Evolutionary conservation across 345 rosid genomes (phyloP).

Genomic region (Acer campestre): DNA sequence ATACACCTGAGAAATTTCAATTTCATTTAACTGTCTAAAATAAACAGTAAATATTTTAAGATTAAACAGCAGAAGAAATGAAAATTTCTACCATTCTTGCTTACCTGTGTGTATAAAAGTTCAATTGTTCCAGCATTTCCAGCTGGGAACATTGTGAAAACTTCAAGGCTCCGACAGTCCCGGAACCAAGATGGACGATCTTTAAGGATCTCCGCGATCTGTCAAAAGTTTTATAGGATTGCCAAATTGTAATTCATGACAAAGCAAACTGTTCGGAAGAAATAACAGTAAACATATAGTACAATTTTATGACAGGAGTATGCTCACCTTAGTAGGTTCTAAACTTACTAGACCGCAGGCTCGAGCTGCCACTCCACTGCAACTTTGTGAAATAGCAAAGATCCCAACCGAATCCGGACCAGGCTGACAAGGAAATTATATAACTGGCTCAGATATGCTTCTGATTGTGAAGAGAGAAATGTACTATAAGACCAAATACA

Average conservation of each 20-base stretch:
- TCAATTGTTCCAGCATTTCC: constrained; percentile 96
- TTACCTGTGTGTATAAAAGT: constrained; percentile 91
- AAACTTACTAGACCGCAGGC: constrained; percentile 99
- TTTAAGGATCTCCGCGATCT: constrained; percentile 98
- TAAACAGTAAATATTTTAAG: not conserved
- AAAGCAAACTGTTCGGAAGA: not conserved
- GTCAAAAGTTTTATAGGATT: constrained; percentile 21
- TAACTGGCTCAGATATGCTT: not conserved
- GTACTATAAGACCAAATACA: not conserved
- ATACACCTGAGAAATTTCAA: constrained; percentile 55
- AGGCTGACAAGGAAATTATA: constrained; percentile 59
- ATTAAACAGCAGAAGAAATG: constrained; percentile 12
- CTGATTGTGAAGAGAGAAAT: not conserved
- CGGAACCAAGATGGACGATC: constrained; percentile 99
- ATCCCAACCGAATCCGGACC: constrained; percentile 99
- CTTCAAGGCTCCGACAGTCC: constrained; percentile 98
- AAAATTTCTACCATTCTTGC: not conserved
- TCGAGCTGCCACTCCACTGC: constrained; percentile 99
- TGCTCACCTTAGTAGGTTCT: constrained; percentile 85
- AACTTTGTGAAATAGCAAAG: constrained; percentile 98
- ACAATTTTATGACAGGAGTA: not conserved
- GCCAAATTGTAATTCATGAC: not conserved
- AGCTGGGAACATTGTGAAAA: constrained; percentile 92
- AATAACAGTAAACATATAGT: not conserved
- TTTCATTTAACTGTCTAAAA: not conserved